A percentile compares a stretch with the other conserved stretches of the same genome.
These are phyloP conservation scores for Mortierella sp. DNA, from an alignment of 371 early-diverging fungal species.

Conservation along the genomic window DNA sequence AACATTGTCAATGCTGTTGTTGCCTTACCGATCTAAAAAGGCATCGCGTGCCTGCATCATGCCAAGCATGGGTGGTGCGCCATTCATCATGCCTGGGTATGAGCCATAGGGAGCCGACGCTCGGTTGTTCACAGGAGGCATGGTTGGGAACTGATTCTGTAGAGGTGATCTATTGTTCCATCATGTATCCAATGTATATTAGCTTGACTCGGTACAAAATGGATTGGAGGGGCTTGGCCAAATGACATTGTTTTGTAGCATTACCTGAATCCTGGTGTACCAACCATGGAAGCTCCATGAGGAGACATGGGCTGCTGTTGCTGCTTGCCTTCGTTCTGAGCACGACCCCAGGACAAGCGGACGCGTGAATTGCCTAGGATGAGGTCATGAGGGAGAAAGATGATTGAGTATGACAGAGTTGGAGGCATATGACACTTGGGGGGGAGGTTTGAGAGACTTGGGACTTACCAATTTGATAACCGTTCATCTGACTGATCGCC, in stretches of 20 bases:
- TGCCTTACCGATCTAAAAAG: too few species aligned
- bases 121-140: conserved; percentile 27
- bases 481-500: conserved; percentile 90
- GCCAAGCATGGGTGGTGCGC: conserved; percentile 27
- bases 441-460: neutral
- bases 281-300: conserved; percentile 30
- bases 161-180: conserved; percentile 21
- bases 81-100: conserved; percentile 34
- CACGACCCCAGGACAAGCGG: conserved; percentile 92
- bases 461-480: conserved; percentile 75
- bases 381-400: neutral
- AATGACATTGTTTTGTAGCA: too few species aligned
- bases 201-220: too few species aligned
- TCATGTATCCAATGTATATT: too few species aligned
- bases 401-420: neutral
- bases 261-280: conserved; percentile 34
- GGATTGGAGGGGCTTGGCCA: too few species aligned
- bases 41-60: conserved; percentile 25
- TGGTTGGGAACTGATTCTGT: conserved; percentile 24
- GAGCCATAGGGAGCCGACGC: conserved; percentile 28
- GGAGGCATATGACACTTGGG: neutral
- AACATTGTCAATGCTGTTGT: too few species aligned
- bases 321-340: conserved; percentile 67
- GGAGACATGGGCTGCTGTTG: conserved; percentile 27
- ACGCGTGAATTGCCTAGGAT: conserved; percentile 75